These are phyloP conservation scores for Haplosporangium sp. DNA, from an alignment of 371 early-diverging fungal genomes.

Conservation along the genomic window DNA sequence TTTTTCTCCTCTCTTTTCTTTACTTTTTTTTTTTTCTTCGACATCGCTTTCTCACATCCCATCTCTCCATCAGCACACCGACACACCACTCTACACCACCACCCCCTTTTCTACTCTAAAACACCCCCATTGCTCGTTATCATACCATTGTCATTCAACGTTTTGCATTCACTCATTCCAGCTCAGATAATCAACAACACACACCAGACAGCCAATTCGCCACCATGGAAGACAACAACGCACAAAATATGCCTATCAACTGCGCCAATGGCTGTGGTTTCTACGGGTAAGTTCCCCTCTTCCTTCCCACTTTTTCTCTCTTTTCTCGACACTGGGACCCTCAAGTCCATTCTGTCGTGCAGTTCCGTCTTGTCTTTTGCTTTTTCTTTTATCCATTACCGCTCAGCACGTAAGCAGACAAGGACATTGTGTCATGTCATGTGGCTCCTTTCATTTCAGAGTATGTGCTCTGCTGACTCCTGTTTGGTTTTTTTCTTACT, in stretches of 20 bases:
- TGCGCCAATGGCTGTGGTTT: slow-evolving; percentile 77
- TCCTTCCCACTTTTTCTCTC: no score
- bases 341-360: no score
- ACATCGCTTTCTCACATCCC: not conserved
- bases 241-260: slow-evolving; percentile 59
- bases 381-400: no score
- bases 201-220: no score
- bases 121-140: no score
- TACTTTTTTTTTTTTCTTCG: not conserved
- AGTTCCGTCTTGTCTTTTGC: no score
- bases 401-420: no score
- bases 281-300: slow-evolving; percentile 64
- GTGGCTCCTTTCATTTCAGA: slow-evolving; percentile 5
- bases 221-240: slow-evolving; percentile 69
- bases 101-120: not conserved
- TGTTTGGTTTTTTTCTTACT: no score
- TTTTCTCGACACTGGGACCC: no score
- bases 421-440: not conserved
- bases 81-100: not conserved
- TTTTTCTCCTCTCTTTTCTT: slow-evolving; percentile 1
- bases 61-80: not conserved
- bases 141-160: no score
- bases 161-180: not conserved
- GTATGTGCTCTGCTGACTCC: no score
- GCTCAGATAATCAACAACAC: no score